These are phyloP conservation scores for Saccharomycopsis javanensis DNA, from an alignment of 805 yeast genomes.

Conservation along the genomic window DNA sequence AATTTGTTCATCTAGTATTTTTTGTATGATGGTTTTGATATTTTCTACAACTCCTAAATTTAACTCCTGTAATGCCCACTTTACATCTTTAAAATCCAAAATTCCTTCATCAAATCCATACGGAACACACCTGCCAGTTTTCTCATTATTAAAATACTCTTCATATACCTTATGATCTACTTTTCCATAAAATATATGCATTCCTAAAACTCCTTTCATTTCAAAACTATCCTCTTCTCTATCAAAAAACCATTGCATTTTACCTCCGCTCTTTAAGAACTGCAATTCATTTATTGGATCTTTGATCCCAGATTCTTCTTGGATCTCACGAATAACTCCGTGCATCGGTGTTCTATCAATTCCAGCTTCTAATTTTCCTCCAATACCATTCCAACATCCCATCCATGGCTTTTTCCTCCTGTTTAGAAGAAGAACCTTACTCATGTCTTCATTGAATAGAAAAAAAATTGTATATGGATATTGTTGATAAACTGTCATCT, in stretches of 20 bases:
- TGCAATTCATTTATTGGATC: slow-evolving; percentile 4
- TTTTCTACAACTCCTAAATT: slow-evolving; percentile 16
- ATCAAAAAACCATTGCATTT: slow-evolving; percentile 16
- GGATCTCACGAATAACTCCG: slow-evolving; percentile 17
- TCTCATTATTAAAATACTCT: slow-evolving; percentile 5
- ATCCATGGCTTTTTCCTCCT: slow-evolving; percentile 17
- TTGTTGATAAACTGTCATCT: no score
- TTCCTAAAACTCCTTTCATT: slow-evolving; percentile 9
- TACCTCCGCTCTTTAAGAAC: slow-evolving; percentile 7
- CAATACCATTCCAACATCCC: slow-evolving; percentile 20
- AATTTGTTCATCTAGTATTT: slow-evolving; percentile 2
- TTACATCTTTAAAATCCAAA: slow-evolving; percentile 15
- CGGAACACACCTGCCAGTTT: slow-evolving; percentile 3
- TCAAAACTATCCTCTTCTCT: background rate
- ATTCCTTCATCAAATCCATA: slow-evolving; percentile 14
- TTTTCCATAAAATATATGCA: slow-evolving; percentile 11
- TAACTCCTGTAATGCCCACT: slow-evolving; percentile 11
- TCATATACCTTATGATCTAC: background rate
- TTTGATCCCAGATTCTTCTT: slow-evolving; percentile 18
- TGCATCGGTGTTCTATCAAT: slow-evolving; percentile 8
- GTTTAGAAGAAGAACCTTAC: slow-evolving; percentile 15
- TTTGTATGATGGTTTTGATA: slow-evolving; percentile 3
- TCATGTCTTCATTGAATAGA: slow-evolving; percentile 2
- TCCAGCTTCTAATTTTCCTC: slow-evolving; percentile 17
- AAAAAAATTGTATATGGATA: slow-evolving; percentile 17